A percentile compares a stretch with the other conserved stretches of the same genome.
Conservation (phyloP, 2,329 filamentous ascomycete genomes). For the Colletotrichum musicola region DNA sequence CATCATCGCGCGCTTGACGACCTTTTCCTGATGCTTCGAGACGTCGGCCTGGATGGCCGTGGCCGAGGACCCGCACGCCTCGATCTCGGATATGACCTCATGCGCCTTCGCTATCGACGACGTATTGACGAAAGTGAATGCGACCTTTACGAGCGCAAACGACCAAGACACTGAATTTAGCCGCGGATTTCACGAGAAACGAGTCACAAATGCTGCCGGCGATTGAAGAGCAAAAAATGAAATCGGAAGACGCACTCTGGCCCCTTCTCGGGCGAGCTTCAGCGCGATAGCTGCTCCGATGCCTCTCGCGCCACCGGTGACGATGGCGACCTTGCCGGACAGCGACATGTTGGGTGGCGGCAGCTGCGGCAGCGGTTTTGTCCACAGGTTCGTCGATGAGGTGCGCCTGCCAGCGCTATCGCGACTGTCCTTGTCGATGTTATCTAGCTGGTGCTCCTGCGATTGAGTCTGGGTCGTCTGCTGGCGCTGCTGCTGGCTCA, state of each 20-base stretch:
- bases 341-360: slow-evolving; percentile 39
- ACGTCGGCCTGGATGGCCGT: slow-evolving; percentile 42
- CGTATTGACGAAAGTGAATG: slow-evolving; percentile 39
- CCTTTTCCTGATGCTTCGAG: slow-evolving; percentile 40
- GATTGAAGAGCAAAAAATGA: background rate
- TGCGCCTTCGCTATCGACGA: slow-evolving; percentile 40
- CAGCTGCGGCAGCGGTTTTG: slow-evolving; percentile 40
- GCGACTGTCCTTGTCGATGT: slow-evolving; percentile 24
- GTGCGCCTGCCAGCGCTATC: slow-evolving; percentile 26
- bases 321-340: slow-evolving; percentile 40
- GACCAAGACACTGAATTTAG: slow-evolving; percentile 24
- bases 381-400: slow-evolving; percentile 38
- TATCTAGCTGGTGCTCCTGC: slow-evolving; percentile 28
- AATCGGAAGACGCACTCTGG: slow-evolving; percentile 55
- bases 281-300: slow-evolving; percentile 71
- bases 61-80: slow-evolving; percentile 42
- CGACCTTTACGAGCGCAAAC: slow-evolving; percentile 33
- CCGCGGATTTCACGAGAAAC: slow-evolving; percentile 1
- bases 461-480: background rate
- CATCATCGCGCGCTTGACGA: slow-evolving; percentile 39
- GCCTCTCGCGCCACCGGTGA: slow-evolving; percentile 61
- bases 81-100: slow-evolving; percentile 41
- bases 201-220: no score
- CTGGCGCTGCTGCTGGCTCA: slow-evolving; percentile 27
- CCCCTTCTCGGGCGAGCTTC: slow-evolving; percentile 68